phyloP scores from a whole-genome alignment of 2,329 filamentous ascomycete genomes.

The Aspergillus novofumigatus region DNA sequence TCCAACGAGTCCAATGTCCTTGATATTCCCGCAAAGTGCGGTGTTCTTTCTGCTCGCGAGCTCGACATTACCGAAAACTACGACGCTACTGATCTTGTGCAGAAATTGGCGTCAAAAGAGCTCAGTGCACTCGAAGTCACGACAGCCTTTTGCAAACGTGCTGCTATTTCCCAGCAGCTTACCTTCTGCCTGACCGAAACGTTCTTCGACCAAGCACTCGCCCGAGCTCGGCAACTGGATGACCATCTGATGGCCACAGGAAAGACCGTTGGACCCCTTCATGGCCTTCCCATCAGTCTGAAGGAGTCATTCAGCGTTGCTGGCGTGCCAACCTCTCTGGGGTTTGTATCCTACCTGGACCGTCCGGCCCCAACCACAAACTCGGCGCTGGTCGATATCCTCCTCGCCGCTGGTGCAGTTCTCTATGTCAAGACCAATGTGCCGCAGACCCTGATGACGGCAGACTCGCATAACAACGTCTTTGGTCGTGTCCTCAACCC shows the following conservation, averaged over 20 bases:
- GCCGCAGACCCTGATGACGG: conserved; percentile 52
- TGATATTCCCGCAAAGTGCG: neutral
- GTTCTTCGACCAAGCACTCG: conserved; percentile 48
- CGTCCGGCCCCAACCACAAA: conserved; percentile 51
- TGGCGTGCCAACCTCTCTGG: conserved; percentile 53
- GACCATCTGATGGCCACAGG: conserved; percentile 37
- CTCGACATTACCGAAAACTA: neutral
- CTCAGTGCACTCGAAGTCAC: conserved; percentile 43
- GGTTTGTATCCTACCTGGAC: conserved; percentile 57
- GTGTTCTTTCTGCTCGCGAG: neutral
- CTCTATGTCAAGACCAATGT: conserved; percentile 67
- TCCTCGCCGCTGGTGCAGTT: conserved; percentile 58
- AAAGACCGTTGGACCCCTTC: conserved; percentile 53
- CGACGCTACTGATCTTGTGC: neutral
- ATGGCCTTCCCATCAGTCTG: conserved; percentile 57
- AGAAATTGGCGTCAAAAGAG: conserved; percentile 39
- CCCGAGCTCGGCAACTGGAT: conserved; percentile 48
- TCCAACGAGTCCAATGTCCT: conserved; percentile 2
- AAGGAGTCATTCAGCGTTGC: conserved; percentile 46
- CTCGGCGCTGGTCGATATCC: conserved; percentile 53
- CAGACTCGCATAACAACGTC: conserved; percentile 50
- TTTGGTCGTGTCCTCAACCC: conserved; percentile 62
- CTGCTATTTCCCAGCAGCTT: conserved; percentile 39
- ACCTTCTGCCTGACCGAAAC: conserved; percentile 52
- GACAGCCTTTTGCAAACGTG: conserved; percentile 31